phyloP scores from a whole-genome alignment of 2,329 filamentous ascomycete species.

The Mariannaea elegans region DNA sequence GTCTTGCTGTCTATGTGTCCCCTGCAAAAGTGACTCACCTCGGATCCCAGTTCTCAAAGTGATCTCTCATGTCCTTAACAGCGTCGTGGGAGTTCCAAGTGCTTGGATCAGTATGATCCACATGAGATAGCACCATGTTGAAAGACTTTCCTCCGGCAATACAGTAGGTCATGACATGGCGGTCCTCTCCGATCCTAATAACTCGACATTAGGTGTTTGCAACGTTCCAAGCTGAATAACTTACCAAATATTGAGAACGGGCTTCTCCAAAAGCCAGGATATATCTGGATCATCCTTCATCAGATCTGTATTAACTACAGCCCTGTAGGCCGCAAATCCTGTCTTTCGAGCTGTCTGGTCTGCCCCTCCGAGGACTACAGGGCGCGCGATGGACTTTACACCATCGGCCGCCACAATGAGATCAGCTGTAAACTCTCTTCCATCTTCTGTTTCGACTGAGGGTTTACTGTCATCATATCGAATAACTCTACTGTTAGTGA shows the following conservation, averaged over 20 bases:
- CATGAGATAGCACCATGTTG: constrained; percentile 57
- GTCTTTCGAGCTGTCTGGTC: constrained; percentile 32
- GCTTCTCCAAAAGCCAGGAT: constrained; percentile 50
- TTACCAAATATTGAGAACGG: constrained; percentile 51
- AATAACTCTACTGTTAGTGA: constrained; percentile 37
- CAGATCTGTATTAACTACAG: constrained; percentile 48
- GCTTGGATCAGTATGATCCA: constrained; percentile 46
- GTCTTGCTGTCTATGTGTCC: background rate
- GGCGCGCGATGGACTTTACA: constrained; percentile 23
- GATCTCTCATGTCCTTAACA: constrained; percentile 44
- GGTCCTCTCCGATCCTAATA: constrained; percentile 49
- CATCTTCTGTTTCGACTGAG: constrained; percentile 35
- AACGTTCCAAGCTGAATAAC: background rate
- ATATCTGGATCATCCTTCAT: constrained; percentile 48
- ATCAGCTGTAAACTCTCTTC: constrained; percentile 37
- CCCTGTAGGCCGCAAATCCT: constrained; percentile 53
- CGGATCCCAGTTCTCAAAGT: constrained; percentile 47
- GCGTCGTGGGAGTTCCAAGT: constrained; percentile 40
- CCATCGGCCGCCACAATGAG: constrained; percentile 50
- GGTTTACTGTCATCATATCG: constrained; percentile 33
- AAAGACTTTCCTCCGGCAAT: constrained; percentile 53
- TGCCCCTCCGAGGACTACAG: background rate
- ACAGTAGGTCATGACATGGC: constrained; percentile 56
- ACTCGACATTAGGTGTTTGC: background rate
- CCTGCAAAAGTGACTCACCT: constrained; percentile 30